Conservation (phyloP, 805 yeast species). For the Sugiyamaella floridensis region DNA sequence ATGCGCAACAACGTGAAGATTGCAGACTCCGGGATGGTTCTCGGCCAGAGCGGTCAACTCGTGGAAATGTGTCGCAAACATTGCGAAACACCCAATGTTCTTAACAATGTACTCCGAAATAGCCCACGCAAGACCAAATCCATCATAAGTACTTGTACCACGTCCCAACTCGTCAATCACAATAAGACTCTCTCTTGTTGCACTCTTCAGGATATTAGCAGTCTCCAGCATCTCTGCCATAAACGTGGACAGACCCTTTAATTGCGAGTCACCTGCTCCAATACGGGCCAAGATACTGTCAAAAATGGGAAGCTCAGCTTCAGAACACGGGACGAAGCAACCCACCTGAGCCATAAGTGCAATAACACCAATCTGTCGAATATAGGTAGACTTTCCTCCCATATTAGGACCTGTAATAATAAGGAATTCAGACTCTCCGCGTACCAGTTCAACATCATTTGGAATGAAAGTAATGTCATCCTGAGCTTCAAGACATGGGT, state of each 20-base stretch:
- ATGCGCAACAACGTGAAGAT: conserved; percentile 90
- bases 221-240: conserved; percentile 97
- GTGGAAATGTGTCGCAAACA: conserved; percentile 97
- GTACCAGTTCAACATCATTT: conserved; percentile 69
- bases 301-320: conserved; percentile 73
- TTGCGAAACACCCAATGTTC: conserved; percentile 64
- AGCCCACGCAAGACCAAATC: conserved; percentile 97
- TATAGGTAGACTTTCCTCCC: conserved; percentile 96
- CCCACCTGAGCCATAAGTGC: conserved; percentile 86
- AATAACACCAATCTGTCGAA: conserved; percentile 82
- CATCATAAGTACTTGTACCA: conserved; percentile 91
- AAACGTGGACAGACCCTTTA: conserved; percentile 94
- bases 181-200: conserved; percentile 70
- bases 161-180: conserved; percentile 94
- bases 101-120: conserved; percentile 79
- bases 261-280: conserved; percentile 98
- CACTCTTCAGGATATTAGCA: conserved; percentile 74
- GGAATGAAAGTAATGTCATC: conserved; percentile 87
- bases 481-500: conserved; percentile 90
- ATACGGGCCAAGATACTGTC: conserved; percentile 93
- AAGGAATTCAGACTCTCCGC: conserved; percentile 55
- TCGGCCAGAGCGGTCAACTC: conserved; percentile 80
- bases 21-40: conserved; percentile 52
- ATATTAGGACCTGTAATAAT: conserved; percentile 94
- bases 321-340: conserved; percentile 73